phyloP scores from a whole-genome alignment of 345 rosid genomes.

The thale cress (Arabidopsis thaliana) region DNA sequence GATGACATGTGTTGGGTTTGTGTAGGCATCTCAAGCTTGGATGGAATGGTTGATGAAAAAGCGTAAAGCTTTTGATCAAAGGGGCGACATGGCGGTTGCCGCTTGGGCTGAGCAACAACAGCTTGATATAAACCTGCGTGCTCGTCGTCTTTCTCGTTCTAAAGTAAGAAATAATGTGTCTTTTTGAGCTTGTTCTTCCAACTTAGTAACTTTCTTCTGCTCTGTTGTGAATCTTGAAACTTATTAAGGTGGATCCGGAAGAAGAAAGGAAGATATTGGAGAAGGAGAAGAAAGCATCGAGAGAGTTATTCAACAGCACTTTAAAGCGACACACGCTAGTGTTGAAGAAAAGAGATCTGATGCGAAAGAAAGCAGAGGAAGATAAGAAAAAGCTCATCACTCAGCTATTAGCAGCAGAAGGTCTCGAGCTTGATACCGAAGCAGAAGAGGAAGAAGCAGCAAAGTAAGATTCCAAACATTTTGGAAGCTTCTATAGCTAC shows the following conservation, averaged over 20 bases:
- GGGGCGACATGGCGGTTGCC: slow-evolving; percentile 89
- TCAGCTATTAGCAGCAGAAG: slow-evolving; percentile 89
- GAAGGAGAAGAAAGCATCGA: slow-evolving; percentile 83
- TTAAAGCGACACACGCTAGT: slow-evolving; percentile 81
- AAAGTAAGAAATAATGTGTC: slow-evolving; percentile 56
- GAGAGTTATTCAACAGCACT: slow-evolving; percentile 65
- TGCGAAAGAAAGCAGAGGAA: slow-evolving; percentile 85
- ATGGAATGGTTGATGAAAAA: slow-evolving; percentile 94
- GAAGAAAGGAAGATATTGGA: slow-evolving; percentile 84
- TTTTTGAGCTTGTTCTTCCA: slow-evolving; percentile 1
- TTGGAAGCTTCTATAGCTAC: slow-evolving; percentile 14
- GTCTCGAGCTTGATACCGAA: slow-evolving; percentile 85
- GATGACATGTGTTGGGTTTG: slow-evolving; percentile 13
- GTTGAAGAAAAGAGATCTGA: slow-evolving; percentile 84
- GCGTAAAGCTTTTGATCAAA: slow-evolving; percentile 93
- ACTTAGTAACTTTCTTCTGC: not conserved
- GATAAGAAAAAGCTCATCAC: slow-evolving; percentile 64
- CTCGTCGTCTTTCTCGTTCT: slow-evolving; percentile 83
- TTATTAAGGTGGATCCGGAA: slow-evolving; percentile 74
- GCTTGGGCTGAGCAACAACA: slow-evolving; percentile 99
- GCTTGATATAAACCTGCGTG: slow-evolving; percentile 80
- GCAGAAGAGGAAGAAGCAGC: slow-evolving; percentile 54
- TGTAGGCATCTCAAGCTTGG: slow-evolving; percentile 97
- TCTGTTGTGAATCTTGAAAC: slow-evolving; percentile 16
- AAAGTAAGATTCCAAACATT: slow-evolving; percentile 19